Evolutionary conservation across 352 stramenopile genomes (phyloP).

Genomic region (Blastocystis sp.): DNA sequence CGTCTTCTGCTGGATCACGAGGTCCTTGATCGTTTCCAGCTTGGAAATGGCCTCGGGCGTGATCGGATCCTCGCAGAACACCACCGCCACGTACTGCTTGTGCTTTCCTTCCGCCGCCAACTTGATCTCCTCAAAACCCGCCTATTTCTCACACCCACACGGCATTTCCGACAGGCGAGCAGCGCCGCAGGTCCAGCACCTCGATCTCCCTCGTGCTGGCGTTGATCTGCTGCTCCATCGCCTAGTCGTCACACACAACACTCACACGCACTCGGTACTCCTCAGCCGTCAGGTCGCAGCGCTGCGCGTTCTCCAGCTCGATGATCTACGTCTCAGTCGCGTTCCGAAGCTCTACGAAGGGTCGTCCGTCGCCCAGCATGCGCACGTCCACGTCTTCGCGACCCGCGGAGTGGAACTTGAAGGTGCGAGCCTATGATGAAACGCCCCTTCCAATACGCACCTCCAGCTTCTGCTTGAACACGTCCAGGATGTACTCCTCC

Average conservation of each 20-base stretch:
- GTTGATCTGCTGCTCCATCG: slow-evolving; percentile 60
- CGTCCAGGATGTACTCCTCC: slow-evolving; percentile 85
- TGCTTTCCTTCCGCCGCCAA: slow-evolving; percentile 78
- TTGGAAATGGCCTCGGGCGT: slow-evolving; percentile 78
- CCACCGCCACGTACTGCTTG: slow-evolving; percentile 79
- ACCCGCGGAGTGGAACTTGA: slow-evolving; percentile 94
- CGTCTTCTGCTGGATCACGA: slow-evolving; percentile 92
- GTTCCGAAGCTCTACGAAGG: slow-evolving; percentile 15
- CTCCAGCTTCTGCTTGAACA: slow-evolving; percentile 81
- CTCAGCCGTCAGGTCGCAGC: slow-evolving; percentile 79
- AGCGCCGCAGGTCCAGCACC: slow-evolving; percentile 65
- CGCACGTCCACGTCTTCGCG: slow-evolving; percentile 95
- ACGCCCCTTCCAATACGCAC: slow-evolving; percentile 76
- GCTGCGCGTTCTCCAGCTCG: slow-evolving; percentile 81
- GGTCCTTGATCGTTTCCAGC: slow-evolving; percentile 82
- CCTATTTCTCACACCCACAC: slow-evolving; percentile 50
- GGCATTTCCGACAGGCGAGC: not conserved
- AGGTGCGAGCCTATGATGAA: not conserved
- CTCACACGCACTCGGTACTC: slow-evolving; percentile 77
- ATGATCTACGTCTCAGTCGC: not conserved
- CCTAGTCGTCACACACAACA: slow-evolving; percentile 1
- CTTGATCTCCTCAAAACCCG: slow-evolving; percentile 76
- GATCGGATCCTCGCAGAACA: slow-evolving; percentile 76
- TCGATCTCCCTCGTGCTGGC: slow-evolving; percentile 55
- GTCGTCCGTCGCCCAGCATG: slow-evolving; percentile 91